A percentile compares a stretch with the other conserved stretches of the same genome.
Evolutionary conservation across 176 grass and related monocot genomes (phyloP).

Genomic region (Carex cristatella): DNA sequence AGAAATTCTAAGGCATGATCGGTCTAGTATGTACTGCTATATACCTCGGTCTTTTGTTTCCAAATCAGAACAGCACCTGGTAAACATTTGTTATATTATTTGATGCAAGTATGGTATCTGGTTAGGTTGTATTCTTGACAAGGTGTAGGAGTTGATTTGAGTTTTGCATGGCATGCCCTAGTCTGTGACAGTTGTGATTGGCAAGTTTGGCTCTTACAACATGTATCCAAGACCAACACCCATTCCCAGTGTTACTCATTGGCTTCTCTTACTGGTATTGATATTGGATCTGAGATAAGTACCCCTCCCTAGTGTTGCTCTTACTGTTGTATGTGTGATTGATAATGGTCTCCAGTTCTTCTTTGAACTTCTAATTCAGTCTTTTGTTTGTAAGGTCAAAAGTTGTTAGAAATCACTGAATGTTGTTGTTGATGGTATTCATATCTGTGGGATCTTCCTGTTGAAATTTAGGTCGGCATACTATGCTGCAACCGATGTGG

Average conservation of each 20-base stretch:
- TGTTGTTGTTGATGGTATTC: conserved; percentile 29
- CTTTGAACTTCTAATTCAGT: conserved; percentile 10
- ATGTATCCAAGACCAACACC: not conserved
- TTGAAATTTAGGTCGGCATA: conserved; percentile 79
- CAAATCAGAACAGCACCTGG: not conserved
- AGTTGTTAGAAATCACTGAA: not conserved
- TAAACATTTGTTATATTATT: not conserved
- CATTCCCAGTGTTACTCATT: not conserved
- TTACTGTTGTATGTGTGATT: not conserved
- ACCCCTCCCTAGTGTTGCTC: not conserved
- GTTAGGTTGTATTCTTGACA: not conserved
- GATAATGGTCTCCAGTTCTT: not conserved
- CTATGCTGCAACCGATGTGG: conserved; percentile 91
- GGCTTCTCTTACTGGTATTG: not conserved
- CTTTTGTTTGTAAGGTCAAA: conserved; percentile 12
- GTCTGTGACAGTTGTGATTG: not conserved
- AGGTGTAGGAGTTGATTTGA: not conserved
- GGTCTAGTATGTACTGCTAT: not conserved
- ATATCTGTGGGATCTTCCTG: conserved; percentile 24
- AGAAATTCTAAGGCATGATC: not conserved
- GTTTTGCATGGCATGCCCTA: not conserved
- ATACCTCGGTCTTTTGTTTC: not conserved
- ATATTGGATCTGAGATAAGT: not conserved
- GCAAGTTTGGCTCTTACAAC: not conserved
- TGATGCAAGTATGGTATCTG: not conserved